These are phyloP conservation scores for Phialemoniopsis sp. DNA, from an alignment of 2,329 filamentous ascomycete genomes.

Conservation along the genomic window DNA sequence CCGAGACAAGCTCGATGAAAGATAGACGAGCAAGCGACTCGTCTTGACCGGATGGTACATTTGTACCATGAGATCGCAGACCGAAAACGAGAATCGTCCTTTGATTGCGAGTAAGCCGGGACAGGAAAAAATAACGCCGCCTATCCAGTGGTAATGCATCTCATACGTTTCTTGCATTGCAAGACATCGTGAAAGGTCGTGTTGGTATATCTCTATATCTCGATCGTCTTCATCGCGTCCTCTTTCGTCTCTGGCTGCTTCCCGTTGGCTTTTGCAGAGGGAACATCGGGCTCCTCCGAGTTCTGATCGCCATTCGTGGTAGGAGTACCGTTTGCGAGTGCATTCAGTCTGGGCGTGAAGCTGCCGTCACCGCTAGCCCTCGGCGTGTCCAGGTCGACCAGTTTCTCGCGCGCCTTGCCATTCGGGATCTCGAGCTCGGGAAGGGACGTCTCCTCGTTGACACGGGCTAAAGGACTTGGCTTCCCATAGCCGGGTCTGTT, in stretches of 20 bases:
- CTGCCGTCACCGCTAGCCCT: slow-evolving; percentile 39
- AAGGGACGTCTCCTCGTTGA: slow-evolving; percentile 61
- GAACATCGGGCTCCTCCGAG: not conserved
- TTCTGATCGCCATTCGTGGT: slow-evolving; percentile 4
- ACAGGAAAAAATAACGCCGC: too few relatives aligned
- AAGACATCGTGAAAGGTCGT: slow-evolving; percentile 8
- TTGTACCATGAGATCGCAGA: too few relatives aligned
- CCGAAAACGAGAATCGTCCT: too few relatives aligned
- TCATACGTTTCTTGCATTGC: too few relatives aligned
- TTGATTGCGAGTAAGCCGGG: not conserved
- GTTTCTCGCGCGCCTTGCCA: slow-evolving; percentile 38
- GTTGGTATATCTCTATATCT: slow-evolving; percentile 39
- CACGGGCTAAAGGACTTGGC: slow-evolving; percentile 67
- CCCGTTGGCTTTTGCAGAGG: slow-evolving; percentile 30
- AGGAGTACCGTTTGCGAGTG: slow-evolving; percentile 22
- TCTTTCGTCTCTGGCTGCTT: slow-evolving; percentile 40
- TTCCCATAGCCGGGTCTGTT: slow-evolving; percentile 63
- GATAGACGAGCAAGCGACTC: too few relatives aligned
- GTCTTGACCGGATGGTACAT: too few relatives aligned
- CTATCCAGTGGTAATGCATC: too few relatives aligned
- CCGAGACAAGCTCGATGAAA: too few relatives aligned
- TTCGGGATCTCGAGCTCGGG: slow-evolving; percentile 24
- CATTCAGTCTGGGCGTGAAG: slow-evolving; percentile 17
- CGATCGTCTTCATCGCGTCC: slow-evolving; percentile 57
- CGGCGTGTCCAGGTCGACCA: slow-evolving; percentile 54